These are phyloP conservation scores for Epichloe sibirici DNA, from an alignment of 2,329 filamentous ascomycete species.

Conservation along the genomic window DNA sequence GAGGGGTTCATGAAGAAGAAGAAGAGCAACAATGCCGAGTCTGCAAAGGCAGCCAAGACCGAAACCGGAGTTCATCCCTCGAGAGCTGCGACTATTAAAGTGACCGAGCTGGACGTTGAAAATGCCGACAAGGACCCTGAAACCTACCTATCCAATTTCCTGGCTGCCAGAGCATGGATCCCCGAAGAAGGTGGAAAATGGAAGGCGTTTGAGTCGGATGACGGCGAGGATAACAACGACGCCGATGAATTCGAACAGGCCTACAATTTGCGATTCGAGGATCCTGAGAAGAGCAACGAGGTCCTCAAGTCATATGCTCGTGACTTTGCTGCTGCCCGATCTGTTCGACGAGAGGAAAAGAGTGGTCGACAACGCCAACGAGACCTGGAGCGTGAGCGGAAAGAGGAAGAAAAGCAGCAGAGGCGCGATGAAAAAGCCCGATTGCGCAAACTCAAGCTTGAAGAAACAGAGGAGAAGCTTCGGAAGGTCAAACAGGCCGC, in stretches of 20 bases:
- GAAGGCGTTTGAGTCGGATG: conserved; percentile 83
- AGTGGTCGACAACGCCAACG: conserved; percentile 66
- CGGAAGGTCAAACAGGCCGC: conserved; percentile 81
- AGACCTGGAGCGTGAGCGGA: conserved; percentile 64
- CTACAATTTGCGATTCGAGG: conserved; percentile 93
- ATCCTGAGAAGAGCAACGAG: conserved; percentile 79
- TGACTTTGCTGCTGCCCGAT: conserved; percentile 69
- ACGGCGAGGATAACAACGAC: conserved; percentile 68
- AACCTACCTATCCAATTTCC: conserved; percentile 86
- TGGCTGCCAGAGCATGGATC: conserved; percentile 85
- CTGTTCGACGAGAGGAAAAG: conserved; percentile 73
- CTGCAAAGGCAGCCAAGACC: conserved; percentile 21
- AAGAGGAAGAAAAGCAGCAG: conserved; percentile 66
- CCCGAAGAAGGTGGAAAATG: conserved; percentile 53
- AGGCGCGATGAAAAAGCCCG: conserved; percentile 71
- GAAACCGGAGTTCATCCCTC: conserved; percentile 44
- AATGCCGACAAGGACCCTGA: conserved; percentile 83
- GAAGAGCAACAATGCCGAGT: conserved; percentile 37
- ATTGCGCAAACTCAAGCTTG: conserved; percentile 76
- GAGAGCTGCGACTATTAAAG: conserved; percentile 32
- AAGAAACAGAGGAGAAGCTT: conserved; percentile 80
- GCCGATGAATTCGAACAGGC: conserved; percentile 85
- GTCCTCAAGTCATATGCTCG: conserved; percentile 78
- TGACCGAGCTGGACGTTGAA: conserved; percentile 52
- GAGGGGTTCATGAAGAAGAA: conserved; percentile 59